Evolutionary conservation across 108 stramenopile genomes (phyloP), one percentile per base, ranked within the genome.

Genomic region (Bacterosira constricta): DNA sequence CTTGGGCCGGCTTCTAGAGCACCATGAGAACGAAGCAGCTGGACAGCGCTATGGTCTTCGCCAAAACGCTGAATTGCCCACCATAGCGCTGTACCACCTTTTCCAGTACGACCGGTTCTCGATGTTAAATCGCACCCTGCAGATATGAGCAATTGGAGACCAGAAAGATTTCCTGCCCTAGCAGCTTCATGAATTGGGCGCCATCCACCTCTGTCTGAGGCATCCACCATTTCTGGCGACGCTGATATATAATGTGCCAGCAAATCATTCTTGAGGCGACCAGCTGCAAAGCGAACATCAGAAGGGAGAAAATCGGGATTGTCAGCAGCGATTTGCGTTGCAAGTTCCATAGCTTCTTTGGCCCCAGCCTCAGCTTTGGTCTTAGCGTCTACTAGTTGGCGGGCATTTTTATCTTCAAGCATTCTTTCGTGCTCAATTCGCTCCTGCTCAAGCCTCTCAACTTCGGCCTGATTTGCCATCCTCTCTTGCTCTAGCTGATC

Each of bases 121-220:
- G 65, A 65, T 15, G 38, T 41, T 21, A 75, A 31, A 52, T 75
- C 74, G 7, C 65, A 60, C 7, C 74, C 66, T 15, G 58, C 57
- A 52, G 58, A 41, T 12, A 83, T 29, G 11, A 83, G 73, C 29
- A 83, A 63, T 44, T 83, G 55, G 25, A 83, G 20, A 29, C 63
- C 69, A 13, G 23, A 63, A 29, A 70, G 53, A 56, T 83, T 71
- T 21, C 81, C 81, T 6, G 69, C 77, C 31, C 81, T 25, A 31
- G 72, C 68, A 44, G 85, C 80, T 73, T 73, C 80, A 47, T 81
- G 80, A 49, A 81, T 58, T 31, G 83, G 87, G 23, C 63, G 60
- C 77, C 81, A 84, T 10, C 73, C 76, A 23, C 62, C 67, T 32
- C 45, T 61, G 53, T 88, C 84, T 13, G 47, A 61, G 27, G 58